Base-by-base conservation (phyloP, 148 eudicot species). In the Rhododendron ovatum region DNA sequence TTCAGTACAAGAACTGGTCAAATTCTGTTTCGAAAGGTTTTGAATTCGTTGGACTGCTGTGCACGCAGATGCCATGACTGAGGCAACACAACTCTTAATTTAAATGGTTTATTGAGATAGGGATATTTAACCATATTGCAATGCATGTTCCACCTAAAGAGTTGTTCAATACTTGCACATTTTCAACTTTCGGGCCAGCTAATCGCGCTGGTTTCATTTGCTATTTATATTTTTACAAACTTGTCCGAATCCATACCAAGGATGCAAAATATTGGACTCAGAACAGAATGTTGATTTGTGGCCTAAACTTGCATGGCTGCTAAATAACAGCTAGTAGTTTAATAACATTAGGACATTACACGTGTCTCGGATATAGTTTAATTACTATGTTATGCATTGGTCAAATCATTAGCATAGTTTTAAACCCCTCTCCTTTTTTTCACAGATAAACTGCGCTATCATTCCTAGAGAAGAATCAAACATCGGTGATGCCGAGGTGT, bases 401-500 rank as follows among this genome's bases (percentile, higher is more conserved):
- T 24, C 7, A 2, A 48, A 22, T 30, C 3, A 0, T 15, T 48
- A 82, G 35, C 15, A 35, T 26, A 76, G 15, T 26, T 41, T 35
- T 78, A 7, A 3, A 85, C 2, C n/a, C 28, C 10, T 12, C 63
- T 47, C 50, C 50, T 6, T 37, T 48, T 30, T 51, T 59, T 55
- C 50, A 86, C 94, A 97, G 99, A 97, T 97, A 87, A 97, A 97
- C 18, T 97, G 99, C 76, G 98, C 99, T 0, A 90, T 97, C 67
- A 97, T 97, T 35, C 98, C 98, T 3, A 89, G 94, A 88, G 96
- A 93, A 76, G 98, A 93, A 69, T 91, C 90, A 59, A 85, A 91
- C 85, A 55, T 95, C 1, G 90, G 91, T 4, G 98, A 94, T 83
- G 96, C 86, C 61, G 98, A 91, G 78, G 92, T 95, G 47, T 74